These are phyloP conservation scores for Termitomyces sp. DNA, from an alignment of 768 basidiomycete genomes.

Conservation along the genomic window DNA sequence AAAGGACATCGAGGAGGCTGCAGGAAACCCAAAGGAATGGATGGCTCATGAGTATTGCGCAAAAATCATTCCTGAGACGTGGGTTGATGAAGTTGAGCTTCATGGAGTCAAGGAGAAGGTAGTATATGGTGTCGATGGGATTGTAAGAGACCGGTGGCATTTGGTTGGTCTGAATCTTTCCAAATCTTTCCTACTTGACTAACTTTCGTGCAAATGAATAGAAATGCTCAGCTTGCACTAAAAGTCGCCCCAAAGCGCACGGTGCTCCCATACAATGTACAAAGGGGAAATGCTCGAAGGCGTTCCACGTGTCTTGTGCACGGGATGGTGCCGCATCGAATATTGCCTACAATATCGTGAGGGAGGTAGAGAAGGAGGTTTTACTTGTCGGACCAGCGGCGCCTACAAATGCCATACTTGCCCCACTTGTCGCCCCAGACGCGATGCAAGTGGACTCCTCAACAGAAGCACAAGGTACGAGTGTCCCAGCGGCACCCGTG, in stretches of 20 bases:
- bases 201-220: conserved; percentile 24
- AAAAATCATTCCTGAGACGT: conserved; percentile 83
- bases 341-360: conserved; percentile 58
- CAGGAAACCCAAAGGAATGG: conserved; percentile 50
- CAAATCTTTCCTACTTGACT: background rate
- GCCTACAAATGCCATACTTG: conserved; percentile 2
- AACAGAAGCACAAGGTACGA: background rate
- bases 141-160: conserved; percentile 92
- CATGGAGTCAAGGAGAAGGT: conserved; percentile 42
- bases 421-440: conserved; percentile 2
- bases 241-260: conserved; percentile 58
- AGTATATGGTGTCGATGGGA: conserved; percentile 83
- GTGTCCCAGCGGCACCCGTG: background rate
- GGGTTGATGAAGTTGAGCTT: conserved; percentile 70
- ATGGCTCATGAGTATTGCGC: conserved; percentile 82
- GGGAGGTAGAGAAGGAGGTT: conserved; percentile 80
- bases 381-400: conserved; percentile 49
- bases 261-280: conserved; percentile 91
- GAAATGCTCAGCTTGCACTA: conserved; percentile 92
- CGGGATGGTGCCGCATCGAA: conserved; percentile 47
- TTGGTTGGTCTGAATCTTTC: conserved; percentile 50
- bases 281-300: conserved; percentile 89
- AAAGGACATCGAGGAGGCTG: conserved; percentile 48
- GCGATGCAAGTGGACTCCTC: conserved; percentile 30
- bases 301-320: conserved; percentile 94